Conservation (phyloP, 768 basidiomycete species). For the Asterophora lycoperdoides region DNA sequence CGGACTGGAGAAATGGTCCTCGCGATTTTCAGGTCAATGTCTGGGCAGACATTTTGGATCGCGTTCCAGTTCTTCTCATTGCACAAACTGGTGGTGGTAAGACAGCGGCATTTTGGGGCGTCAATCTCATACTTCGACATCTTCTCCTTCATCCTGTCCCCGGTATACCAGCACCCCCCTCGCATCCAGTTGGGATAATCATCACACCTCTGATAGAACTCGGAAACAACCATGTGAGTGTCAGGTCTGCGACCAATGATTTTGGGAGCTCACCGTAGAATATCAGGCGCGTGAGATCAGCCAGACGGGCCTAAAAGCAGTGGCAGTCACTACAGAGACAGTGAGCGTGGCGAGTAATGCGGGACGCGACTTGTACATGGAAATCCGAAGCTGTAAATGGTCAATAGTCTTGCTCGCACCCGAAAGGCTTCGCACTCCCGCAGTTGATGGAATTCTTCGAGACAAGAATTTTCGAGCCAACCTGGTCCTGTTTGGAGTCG, state of each 20-base stretch:
- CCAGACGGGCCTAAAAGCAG: neutral
- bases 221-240: conserved; percentile 20
- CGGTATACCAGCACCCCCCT: conserved; percentile 7
- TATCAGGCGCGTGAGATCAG: neutral
- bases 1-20: conserved; percentile 4
- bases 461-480: conserved; percentile 16
- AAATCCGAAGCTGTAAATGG: conserved; percentile 19
- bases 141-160: conserved; percentile 7
- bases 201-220: conserved; percentile 23
- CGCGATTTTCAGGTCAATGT: neutral
- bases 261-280: neutral
- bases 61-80: neutral
- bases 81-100: neutral
- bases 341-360: neutral
- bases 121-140: conserved; percentile 17
- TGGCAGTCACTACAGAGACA: neutral
- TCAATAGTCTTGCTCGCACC: conserved; percentile 20
- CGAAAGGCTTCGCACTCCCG: conserved; percentile 15
- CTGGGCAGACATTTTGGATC: neutral
- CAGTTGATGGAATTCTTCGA: conserved; percentile 16
- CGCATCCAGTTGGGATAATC: conserved; percentile 16
- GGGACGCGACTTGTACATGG: conserved; percentile 16
- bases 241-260: neutral
- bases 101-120: neutral
- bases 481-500: conserved; percentile 20